Base-by-base conservation (phyloP, 2,329 filamentous ascomycete species). In the Stachybotrys elegans region DNA sequence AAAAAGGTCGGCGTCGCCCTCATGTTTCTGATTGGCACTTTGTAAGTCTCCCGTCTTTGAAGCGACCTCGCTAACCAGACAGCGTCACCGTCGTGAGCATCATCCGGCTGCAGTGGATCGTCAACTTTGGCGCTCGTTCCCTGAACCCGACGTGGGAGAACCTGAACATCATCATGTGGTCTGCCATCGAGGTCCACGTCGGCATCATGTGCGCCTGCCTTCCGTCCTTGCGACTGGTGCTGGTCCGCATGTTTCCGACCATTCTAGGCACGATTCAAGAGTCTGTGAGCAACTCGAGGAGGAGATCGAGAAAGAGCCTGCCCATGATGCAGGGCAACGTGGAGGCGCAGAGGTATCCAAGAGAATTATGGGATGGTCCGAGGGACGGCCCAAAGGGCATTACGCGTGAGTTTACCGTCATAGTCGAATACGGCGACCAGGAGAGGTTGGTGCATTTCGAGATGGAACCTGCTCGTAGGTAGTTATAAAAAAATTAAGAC, bases 11-110 rank as follows among this genome's bases (percentile, higher is more conserved):
- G 61, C 6, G 59, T 71, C 5, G 50, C 55, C 7, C 45, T 65
- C 23, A 69, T 71, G 62, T 69, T 72, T 44, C 57, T 56, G 12
- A 57, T 70, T 12, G 68, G 69, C n/a, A 54, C 58, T 5, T 62
- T 64, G 58, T 61, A 47, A 50, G 58, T 49, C 5, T 11, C 5
- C n/a, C 14, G 9, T 4, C 5, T 11, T n/a, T n/a, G 14, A 14
- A 25, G 16, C 17, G 5, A 17, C 21, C 23, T 17, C n/a, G 22
- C 38, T 40, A 6, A 40, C 38, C 19, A 9, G 11, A 9, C 25
- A 57, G 55, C 31, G 51, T 56, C 19, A 58, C 56, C 11, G 41
- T 58, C 19, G 34, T 57, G 23, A 58, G 54, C 27, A 52, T 56
- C 12, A 36, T 57, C 4, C 43, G 56, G 8, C 48, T 58, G 4